Conservation (phyloP, 345 rosid genomes). For the Ceriops decandra region DNA sequence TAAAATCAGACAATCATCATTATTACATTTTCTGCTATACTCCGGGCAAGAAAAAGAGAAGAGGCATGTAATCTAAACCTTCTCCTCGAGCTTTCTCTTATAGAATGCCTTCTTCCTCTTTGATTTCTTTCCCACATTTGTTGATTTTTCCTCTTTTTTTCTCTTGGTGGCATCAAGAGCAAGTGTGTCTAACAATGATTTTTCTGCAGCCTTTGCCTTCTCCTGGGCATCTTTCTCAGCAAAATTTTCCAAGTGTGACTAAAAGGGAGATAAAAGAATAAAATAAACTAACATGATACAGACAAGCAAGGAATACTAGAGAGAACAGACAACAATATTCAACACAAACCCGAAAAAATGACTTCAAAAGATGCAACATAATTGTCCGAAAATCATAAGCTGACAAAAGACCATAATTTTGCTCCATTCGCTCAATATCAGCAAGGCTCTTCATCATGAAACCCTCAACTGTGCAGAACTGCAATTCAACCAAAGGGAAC, state of each 20-base stretch:
- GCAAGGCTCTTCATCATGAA: not conserved
- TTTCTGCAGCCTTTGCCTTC: too few species aligned
- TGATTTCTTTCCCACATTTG: too few species aligned
- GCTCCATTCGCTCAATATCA: not conserved
- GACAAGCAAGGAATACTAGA: not conserved
- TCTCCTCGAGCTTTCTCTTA: too few species aligned
- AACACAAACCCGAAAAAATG: slow-evolving; percentile 5
- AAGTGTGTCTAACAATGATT: too few species aligned
- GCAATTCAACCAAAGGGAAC: not conserved
- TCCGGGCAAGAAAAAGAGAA: too few species aligned
- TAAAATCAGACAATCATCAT: too few species aligned
- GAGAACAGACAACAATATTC: not conserved
- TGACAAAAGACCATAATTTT: not conserved
- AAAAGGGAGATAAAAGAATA: not conserved
- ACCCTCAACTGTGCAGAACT: not conserved
- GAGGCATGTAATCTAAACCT: too few species aligned
- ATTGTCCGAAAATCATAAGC: slow-evolving; percentile 4
- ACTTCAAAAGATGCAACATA: slow-evolving; percentile 4
- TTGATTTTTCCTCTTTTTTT: too few species aligned
- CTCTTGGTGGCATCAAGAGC: too few species aligned
- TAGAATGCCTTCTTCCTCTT: too few species aligned
- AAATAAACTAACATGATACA: not conserved
- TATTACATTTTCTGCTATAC: too few species aligned
- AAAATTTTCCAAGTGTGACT: not conserved
- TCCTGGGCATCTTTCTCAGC: too few species aligned